These are phyloP conservation scores for Fusarium denticulatum DNA, from an alignment of 2,329 filamentous ascomycete species.

Conservation along the genomic window DNA sequence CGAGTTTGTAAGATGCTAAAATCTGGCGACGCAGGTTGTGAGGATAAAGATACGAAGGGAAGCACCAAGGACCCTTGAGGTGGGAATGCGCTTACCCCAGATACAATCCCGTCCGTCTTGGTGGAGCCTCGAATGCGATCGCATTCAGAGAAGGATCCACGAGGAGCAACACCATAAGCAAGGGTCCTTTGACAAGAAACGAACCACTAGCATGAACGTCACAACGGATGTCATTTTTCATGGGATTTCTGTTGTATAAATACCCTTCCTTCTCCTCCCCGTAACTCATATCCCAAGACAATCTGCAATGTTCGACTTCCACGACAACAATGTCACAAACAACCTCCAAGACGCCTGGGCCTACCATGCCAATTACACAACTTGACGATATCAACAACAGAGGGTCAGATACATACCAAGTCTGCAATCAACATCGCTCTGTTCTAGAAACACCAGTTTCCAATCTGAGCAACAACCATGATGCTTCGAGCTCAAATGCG, in stretches of 20 bases:
- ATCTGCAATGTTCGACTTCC: too few relatives aligned
- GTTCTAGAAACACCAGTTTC: neutral
- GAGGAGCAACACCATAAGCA: neutral
- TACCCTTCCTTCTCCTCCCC: neutral
- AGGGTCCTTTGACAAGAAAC: neutral
- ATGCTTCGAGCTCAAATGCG: neutral
- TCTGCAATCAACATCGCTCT: too few relatives aligned
- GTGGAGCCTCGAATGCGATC: neutral
- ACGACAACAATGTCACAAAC: conserved; percentile 23
- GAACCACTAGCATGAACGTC: neutral
- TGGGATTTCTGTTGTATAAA: conserved; percentile 4
- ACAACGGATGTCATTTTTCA: neutral
- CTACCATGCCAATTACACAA: neutral
- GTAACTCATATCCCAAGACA: too few relatives aligned
- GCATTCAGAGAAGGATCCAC: neutral
- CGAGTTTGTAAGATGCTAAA: neutral
- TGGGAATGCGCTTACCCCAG: neutral
- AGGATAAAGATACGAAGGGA: neutral
- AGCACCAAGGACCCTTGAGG: neutral
- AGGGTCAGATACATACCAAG: neutral
- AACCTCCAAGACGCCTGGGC: neutral
- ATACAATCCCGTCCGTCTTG: neutral
- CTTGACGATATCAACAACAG: neutral
- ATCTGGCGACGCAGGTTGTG: neutral
- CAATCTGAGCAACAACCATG: neutral